Conservation (phyloP, 176 grass and related monocot genomes). For the Ananas comosus region DNA sequence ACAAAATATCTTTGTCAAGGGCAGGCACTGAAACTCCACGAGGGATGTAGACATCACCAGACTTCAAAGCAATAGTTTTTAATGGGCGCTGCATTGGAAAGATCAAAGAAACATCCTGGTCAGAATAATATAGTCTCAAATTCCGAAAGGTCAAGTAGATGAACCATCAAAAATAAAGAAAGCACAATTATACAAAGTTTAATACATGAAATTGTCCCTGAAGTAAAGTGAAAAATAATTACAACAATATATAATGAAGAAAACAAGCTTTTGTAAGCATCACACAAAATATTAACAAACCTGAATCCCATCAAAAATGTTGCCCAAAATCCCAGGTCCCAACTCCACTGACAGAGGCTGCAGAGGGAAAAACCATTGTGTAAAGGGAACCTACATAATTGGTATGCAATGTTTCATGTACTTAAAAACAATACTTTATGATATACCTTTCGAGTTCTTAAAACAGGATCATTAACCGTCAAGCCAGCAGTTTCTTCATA, state of each 20-base stretch:
- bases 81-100: conserved; percentile 50
- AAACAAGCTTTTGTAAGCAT: not conserved
- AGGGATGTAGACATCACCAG: conserved; percentile 86
- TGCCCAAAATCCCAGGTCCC: conserved; percentile 81
- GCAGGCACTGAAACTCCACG: conserved; percentile 82
- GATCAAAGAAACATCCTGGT: conserved; percentile 2
- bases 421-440: not conserved
- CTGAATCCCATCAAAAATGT: conserved; percentile 97
- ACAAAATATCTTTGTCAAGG: conserved; percentile 70
- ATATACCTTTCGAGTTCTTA: conserved; percentile 56
- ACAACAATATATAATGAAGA: not conserved
- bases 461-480: conserved; percentile 73
- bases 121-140: not conserved
- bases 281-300: conserved; percentile 18
- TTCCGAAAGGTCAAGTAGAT: not conserved
- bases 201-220: not conserved
- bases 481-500: conserved; percentile 90
- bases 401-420: not conserved
- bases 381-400: not conserved
- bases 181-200: no score
- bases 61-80: conserved; percentile 86
- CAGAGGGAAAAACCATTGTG: not conserved
- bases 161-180: conserved; percentile 6
- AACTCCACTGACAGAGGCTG: conserved; percentile 80
- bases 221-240: not conserved